Base-by-base conservation (phyloP, 257 asterid species). In the Petunia secreta region DNA sequence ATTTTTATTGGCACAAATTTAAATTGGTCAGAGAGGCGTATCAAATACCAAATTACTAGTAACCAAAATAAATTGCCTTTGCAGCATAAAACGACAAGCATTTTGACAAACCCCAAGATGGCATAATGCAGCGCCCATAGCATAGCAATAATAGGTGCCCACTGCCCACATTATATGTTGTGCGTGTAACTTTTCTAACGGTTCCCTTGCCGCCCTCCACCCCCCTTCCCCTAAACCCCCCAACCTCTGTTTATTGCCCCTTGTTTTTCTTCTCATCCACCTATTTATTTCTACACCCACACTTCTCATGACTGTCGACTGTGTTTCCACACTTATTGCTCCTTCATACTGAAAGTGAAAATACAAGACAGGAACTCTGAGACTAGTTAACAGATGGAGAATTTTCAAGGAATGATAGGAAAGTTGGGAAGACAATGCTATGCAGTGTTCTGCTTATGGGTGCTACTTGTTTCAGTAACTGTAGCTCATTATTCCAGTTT, bases 341-440 rank as follows among this genome's bases (percentile, higher is more conserved):
- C 57, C 57, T 5, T 46, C 9, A 46, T 46, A 46, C 8, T 46
- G 6, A 46, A 46, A 46, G 8, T 5, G 8, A 5, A 38, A 64
- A 11, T 7, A 67, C 75, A 16, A 68, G 39, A 16, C n/a, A n/a
- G 4, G 2, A 2, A 16, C 0, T n/a, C 15, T 57, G 8, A 55
- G 25, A 14, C 2, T 55, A 54, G 16, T 54, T 13, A 1, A 50
- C 80, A 76, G 65, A 86, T 81, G 89, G 84, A 65, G 46, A 73
- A 53, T 55, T 13, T 85, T 14, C 83, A 77, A 68, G 85, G 82
- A 44, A 25, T 71, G 6, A 9, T 88, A 40, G 85, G 82, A 59
- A 87, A 85, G 79, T 11, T 89, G 73, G 85, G 91, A 83, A 80
- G 89, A 75, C 91, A 87, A 80, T 81, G 85, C 4, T 89, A 90